These are phyloP conservation scores for Umbelopsis ramanniana DNA, from an alignment of 192 early-diverging fungal species.

Conservation along the genomic window DNA sequence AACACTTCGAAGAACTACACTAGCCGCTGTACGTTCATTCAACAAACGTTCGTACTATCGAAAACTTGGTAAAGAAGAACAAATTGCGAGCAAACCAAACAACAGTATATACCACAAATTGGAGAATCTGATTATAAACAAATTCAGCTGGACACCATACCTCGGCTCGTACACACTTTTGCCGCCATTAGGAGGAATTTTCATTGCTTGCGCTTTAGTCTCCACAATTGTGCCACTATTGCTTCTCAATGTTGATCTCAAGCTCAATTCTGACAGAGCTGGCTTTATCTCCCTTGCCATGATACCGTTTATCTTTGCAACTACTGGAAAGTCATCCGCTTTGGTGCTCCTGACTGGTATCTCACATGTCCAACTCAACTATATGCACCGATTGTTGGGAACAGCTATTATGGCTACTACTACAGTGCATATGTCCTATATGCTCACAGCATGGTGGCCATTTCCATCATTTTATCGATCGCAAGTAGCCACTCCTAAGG, in stretches of 20 bases:
- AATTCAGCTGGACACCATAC: slow-evolving; percentile 43
- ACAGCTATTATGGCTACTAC: slow-evolving; percentile 37
- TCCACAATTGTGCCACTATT: slow-evolving; percentile 40
- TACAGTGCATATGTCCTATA: slow-evolving; percentile 54
- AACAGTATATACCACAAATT: neutral
- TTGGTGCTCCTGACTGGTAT: slow-evolving; percentile 48
- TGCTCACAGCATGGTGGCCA: slow-evolving; percentile 45
- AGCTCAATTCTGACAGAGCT: slow-evolving; percentile 53
- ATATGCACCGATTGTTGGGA: slow-evolving; percentile 49
- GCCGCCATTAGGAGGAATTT: slow-evolving; percentile 45
- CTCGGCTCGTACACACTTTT: slow-evolving; percentile 31
- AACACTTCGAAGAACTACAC: slow-evolving; percentile 6
- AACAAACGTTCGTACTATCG: neutral
- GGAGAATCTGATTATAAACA: slow-evolving; percentile 46
- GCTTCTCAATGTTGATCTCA: slow-evolving; percentile 40
- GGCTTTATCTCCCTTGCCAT: slow-evolving; percentile 50
- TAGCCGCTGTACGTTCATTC: neutral
- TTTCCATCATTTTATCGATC: slow-evolving; percentile 29
- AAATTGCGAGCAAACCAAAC: neutral
- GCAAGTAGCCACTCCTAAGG: slow-evolving; percentile 38
- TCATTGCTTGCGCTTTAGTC: slow-evolving; percentile 39
- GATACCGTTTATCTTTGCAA: slow-evolving; percentile 54
- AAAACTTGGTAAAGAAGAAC: neutral
- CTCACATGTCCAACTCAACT: slow-evolving; percentile 49
- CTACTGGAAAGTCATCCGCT: slow-evolving; percentile 54